Conservation (phyloP, 1,284 basidiomycete genomes). For the Ganoderma sinense region DNA sequence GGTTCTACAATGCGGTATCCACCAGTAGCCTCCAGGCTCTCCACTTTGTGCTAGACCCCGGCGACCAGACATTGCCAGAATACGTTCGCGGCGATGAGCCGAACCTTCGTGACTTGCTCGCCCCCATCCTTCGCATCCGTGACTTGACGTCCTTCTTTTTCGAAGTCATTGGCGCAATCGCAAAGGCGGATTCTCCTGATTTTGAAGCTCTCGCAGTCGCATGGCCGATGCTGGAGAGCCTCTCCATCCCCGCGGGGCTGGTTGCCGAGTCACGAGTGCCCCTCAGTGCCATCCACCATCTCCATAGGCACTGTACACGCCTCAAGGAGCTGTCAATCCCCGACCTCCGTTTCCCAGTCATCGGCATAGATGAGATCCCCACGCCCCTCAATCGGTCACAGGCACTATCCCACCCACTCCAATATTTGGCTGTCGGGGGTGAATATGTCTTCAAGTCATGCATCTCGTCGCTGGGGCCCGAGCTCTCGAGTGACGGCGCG, state of each 20-base stretch:
- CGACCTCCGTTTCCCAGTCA: neutral
- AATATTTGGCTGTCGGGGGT: no score
- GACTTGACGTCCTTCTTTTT: neutral
- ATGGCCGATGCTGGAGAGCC: neutral
- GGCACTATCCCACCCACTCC: neutral
- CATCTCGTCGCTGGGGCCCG: neutral
- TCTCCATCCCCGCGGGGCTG: neutral
- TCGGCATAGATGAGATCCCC: neutral
- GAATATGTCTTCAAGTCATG: neutral
- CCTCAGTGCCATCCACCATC: neutral
- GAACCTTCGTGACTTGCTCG: neutral
- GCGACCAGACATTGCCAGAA: neutral
- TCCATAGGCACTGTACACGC: neutral
- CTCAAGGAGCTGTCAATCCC: neutral
- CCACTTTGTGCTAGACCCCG: neutral
- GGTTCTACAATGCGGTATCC: neutral
- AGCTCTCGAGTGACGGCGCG: neutral
- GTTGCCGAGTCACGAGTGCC: neutral
- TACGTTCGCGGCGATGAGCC: neutral
- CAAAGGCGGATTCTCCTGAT: neutral
- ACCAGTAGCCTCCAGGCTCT: neutral
- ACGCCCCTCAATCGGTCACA: neutral
- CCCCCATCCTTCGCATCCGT: neutral
- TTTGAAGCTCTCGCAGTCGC: neutral
- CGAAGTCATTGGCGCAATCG: neutral